Conservation (phyloP, 805 yeast genomes). For the Wickerhamomyces hampshirensis region DNA sequence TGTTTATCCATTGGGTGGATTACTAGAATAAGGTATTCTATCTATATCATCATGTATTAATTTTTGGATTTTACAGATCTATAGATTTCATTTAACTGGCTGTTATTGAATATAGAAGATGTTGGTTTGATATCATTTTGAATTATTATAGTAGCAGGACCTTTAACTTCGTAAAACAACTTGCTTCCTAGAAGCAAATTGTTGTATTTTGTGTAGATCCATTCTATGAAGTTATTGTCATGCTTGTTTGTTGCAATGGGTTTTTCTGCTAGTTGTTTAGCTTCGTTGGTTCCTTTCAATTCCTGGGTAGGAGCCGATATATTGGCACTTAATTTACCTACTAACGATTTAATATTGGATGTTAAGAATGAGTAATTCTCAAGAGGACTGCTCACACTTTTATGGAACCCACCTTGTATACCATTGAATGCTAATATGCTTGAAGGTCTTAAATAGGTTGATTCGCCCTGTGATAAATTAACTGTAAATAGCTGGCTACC, state of each 20-base stretch:
- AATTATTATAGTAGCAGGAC: slow-evolving; percentile 28
- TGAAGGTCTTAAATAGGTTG: slow-evolving; percentile 18
- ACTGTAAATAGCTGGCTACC: slow-evolving; percentile 28
- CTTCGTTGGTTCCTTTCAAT: too few relatives aligned
- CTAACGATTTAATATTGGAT: too few relatives aligned
- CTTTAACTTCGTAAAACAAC: slow-evolving; percentile 22
- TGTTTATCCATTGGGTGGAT: slow-evolving; percentile 46
- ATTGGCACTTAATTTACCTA: too few relatives aligned
- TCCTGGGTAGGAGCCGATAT: too few relatives aligned
- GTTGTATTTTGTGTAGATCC: slow-evolving; percentile 10
- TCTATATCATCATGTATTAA: background rate
- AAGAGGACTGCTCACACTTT: too few relatives aligned
- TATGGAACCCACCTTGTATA: slow-evolving; percentile 1
- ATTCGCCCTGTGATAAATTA: slow-evolving; percentile 19
- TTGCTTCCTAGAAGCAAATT: slow-evolving; percentile 16
- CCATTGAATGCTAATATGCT: slow-evolving; percentile 15
- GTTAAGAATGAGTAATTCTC: too few relatives aligned
- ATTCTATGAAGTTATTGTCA: slow-evolving; percentile 10
- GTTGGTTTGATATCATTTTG: slow-evolving; percentile 13
- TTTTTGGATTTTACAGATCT: slow-evolving; percentile 8
- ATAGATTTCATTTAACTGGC: slow-evolving; percentile 14
- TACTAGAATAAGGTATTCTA: slow-evolving; percentile 17
- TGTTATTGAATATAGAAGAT: slow-evolving; percentile 8
- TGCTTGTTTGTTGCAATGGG: too few relatives aligned
- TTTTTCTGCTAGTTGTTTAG: too few relatives aligned